Evolutionary conservation across 371 early-diverging fungal species (phyloP).

Genomic region (Mucor indicus): DNA sequence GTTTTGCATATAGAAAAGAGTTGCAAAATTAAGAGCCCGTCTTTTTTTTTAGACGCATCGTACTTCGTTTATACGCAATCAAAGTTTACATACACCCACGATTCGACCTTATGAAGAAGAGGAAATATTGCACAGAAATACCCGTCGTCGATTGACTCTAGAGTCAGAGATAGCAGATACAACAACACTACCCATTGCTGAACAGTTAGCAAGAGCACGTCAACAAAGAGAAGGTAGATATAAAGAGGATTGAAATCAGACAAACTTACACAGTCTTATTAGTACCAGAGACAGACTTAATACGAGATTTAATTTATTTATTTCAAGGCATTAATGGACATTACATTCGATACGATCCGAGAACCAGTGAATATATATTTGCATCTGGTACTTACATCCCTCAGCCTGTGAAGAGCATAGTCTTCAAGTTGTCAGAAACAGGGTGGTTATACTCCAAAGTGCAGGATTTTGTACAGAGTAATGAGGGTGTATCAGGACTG

Average conservation of each 20-base stretch:
- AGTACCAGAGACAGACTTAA: constrained; percentile 64
- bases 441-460: constrained; percentile 72
- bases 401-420: constrained; percentile 54
- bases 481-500: constrained; percentile 50
- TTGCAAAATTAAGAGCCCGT: not conserved
- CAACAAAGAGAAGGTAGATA: constrained; percentile 1
- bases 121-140: constrained; percentile 23
- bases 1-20: too few relatives aligned
- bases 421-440: constrained; percentile 60
- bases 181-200: constrained; percentile 25
- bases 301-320: constrained; percentile 86
- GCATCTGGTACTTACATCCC: constrained; percentile 38
- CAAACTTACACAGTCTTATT: constrained; percentile 7
- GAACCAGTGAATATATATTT: constrained; percentile 50
- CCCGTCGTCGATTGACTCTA: constrained; percentile 28
- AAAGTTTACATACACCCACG: constrained; percentile 23
- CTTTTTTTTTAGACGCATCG: constrained; percentile 13
- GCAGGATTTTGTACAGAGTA: constrained; percentile 40
- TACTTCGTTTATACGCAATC: constrained; percentile 12
- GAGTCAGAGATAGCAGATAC: not conserved
- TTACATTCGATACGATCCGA: constrained; percentile 65
- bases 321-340: constrained; percentile 94
- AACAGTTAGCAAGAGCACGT: constrained; percentile 32
- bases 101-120: constrained; percentile 24
- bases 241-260: not conserved